These are phyloP conservation scores for Tetraselmis chui DNA, from an alignment of 139 green algal species.

Conservation along the genomic window DNA sequence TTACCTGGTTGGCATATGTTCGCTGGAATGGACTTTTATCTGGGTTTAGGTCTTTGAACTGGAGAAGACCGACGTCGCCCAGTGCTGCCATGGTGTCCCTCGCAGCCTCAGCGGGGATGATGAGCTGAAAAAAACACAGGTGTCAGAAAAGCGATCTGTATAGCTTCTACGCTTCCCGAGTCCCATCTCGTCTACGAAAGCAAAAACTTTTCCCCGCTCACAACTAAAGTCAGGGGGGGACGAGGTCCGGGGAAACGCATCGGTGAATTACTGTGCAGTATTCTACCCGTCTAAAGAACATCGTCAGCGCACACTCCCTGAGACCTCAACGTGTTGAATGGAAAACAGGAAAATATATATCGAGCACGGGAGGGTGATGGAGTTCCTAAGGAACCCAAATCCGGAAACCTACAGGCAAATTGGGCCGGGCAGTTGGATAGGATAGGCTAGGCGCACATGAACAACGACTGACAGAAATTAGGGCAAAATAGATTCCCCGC, in stretches of 20 bases:
- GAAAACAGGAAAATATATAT: too few relatives aligned
- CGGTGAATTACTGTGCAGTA: too few relatives aligned
- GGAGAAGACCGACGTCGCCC: constrained; percentile 79
- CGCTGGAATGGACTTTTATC: constrained; percentile 88
- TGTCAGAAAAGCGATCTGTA: not conserved
- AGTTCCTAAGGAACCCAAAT: too few relatives aligned
- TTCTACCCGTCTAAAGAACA: too few relatives aligned
- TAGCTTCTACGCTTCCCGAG: not conserved
- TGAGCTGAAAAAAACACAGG: constrained; percentile 60
- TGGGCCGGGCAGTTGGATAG: too few relatives aligned
- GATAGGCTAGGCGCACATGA: too few relatives aligned
- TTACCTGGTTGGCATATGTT: constrained; percentile 84
- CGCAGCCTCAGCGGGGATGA: constrained; percentile 91
- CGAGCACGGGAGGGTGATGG: too few relatives aligned
- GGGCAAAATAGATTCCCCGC: too few relatives aligned
- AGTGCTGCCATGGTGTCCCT: constrained; percentile 84
- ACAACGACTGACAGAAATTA: too few relatives aligned
- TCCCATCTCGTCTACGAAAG: not conserved
- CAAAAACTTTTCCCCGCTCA: not conserved
- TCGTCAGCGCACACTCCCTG: too few relatives aligned
- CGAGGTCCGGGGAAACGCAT: not conserved
- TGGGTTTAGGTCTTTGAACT: constrained; percentile 90
- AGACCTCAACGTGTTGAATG: too few relatives aligned
- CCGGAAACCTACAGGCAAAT: too few relatives aligned
- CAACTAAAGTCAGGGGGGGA: not conserved